phyloP scores from a whole-genome alignment of 805 yeast genomes.

The Zygotorulaspora sp. region DNA sequence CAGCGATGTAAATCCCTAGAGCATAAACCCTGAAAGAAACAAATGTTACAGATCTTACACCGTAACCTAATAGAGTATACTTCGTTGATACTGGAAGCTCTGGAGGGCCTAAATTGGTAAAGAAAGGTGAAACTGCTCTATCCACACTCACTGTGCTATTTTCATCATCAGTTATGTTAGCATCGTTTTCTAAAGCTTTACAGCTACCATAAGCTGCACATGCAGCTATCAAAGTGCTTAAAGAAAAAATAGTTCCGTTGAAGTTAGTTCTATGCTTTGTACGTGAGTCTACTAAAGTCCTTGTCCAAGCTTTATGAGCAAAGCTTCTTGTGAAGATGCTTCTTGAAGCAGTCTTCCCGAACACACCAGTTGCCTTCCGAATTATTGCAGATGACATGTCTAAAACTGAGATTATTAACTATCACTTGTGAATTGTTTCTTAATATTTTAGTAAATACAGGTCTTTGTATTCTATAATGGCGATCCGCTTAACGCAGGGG shows the following conservation, averaged over 20 bases:
- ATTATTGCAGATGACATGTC: too few relatives aligned
- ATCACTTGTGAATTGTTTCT: too few relatives aligned
- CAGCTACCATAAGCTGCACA: conserved; percentile 1
- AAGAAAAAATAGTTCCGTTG: not conserved
- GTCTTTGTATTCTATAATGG: too few relatives aligned
- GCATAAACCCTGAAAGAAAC: conserved; percentile 80
- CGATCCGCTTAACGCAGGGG: too few relatives aligned
- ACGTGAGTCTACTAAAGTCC: not conserved
- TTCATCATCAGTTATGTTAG: conserved; percentile 18
- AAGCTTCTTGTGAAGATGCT: not conserved
- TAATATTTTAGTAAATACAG: too few relatives aligned
- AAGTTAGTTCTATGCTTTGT: not conserved
- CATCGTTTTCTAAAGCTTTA: conserved; percentile 7
- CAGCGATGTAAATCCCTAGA: conserved; percentile 72
- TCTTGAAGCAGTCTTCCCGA: not conserved
- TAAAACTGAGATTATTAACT: too few relatives aligned
- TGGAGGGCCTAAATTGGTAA: conserved; percentile 29
- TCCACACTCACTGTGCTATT: conserved; percentile 43
- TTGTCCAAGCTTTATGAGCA: not conserved
- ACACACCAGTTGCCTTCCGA: too few relatives aligned
- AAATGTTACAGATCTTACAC: conserved; percentile 80
- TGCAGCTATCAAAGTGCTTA: conserved; percentile 8
- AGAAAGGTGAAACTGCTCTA: conserved; percentile 48
- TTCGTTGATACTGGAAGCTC: conserved; percentile 31
- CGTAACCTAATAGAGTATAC: conserved; percentile 67